Percentiles rank a stretch among this genome's conserved stretches.
Evolutionary conservation across 73 alveolate genomes (phyloP).

Genomic region (Paramecium sexaurelia): DNA sequence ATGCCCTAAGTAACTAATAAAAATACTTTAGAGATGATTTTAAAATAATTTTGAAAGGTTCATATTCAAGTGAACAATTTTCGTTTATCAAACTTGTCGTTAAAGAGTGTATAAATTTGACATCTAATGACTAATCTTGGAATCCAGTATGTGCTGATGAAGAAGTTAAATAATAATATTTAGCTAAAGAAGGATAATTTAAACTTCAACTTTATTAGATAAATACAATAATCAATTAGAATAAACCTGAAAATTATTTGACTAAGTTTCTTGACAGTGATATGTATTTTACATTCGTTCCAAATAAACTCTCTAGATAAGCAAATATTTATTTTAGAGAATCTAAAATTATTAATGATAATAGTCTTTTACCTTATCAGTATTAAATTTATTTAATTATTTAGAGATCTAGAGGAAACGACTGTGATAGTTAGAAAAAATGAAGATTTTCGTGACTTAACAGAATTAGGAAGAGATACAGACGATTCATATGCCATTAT

Average conservation of each 20-base stretch:
- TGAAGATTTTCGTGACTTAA: conserved; percentile 5
- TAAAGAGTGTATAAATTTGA: neutral
- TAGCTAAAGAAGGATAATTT: conserved; percentile 10
- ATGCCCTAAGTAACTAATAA: neutral
- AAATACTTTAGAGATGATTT: neutral
- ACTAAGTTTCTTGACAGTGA: neutral
- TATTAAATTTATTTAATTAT: neutral
- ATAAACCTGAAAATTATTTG: neutral
- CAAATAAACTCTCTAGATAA: neutral
- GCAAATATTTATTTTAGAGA: conserved; percentile 20
- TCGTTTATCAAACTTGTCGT: neutral
- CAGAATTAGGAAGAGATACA: conserved; percentile 49
- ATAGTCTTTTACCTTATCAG: neutral
- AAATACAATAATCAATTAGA: neutral
- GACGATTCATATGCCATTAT: conserved; percentile 2
- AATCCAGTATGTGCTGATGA: neutral
- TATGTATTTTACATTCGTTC: conserved; percentile 44
- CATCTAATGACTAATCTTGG: neutral
- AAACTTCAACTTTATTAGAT: neutral
- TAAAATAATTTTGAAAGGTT: neutral
- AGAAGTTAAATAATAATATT: neutral
- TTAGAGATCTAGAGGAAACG: neutral
- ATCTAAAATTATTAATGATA: neutral
- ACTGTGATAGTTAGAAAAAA: neutral
- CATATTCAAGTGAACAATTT: neutral